Percentiles rank a stretch among this genome's conserved stretches.
These are phyloP conservation scores for Exutisphaerella laricina DNA, from an alignment of 2,329 filamentous ascomycete species.

Conservation along the genomic window DNA sequence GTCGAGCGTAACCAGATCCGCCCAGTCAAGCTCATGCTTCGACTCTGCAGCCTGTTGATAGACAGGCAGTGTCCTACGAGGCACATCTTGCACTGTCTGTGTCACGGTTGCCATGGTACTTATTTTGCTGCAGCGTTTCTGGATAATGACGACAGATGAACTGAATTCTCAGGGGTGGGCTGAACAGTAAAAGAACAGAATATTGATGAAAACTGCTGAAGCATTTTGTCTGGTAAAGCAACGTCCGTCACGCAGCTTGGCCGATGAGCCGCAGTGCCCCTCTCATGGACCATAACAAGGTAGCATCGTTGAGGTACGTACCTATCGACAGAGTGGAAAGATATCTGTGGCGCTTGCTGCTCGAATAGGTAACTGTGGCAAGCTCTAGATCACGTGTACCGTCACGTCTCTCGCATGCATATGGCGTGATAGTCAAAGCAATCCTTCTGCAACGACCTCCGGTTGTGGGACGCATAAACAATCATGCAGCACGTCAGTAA, in stretches of 20 bases:
- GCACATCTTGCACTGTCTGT: slow-evolving; percentile 16
- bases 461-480: neutral
- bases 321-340: slow-evolving; percentile 1
- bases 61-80: slow-evolving; percentile 9
- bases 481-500: neutral
- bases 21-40: slow-evolving; percentile 39
- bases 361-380: slow-evolving; percentile 2
- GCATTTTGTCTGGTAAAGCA: no score
- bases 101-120: slow-evolving; percentile 19
- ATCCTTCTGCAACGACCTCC: neutral
- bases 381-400: slow-evolving; percentile 1
- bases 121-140: no score
- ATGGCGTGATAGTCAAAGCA: slow-evolving; percentile 7
- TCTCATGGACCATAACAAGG: no score
- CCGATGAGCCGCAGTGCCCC: slow-evolving; percentile 8
- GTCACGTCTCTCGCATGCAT: slow-evolving; percentile 9
- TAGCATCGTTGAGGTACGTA: slow-evolving; percentile 3
- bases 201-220: no score
- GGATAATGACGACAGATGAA: no score
- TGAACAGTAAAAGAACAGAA: no score
- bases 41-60: slow-evolving; percentile 23
- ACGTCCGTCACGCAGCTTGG: neutral
- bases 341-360: slow-evolving; percentile 6
- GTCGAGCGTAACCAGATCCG: slow-evolving; percentile 54
- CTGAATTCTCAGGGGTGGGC: no score